Evolutionary conservation across 768 basidiomycete genomes (phyloP), one percentile per base, ranked within the genome.

Genomic region (Goffeauzyma gilvescens): DNA sequence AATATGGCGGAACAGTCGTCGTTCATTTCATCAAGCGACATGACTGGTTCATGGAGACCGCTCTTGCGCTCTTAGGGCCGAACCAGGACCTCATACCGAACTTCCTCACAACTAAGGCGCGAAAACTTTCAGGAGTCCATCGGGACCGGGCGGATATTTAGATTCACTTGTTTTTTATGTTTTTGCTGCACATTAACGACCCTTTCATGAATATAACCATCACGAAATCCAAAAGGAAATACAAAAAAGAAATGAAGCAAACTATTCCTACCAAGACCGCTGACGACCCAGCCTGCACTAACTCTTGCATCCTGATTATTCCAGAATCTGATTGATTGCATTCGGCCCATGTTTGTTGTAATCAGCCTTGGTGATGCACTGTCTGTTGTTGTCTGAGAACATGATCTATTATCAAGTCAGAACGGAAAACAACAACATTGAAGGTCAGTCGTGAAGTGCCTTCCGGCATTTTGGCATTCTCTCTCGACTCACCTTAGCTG

Each of bases 11-110:
- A 5, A 98, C 90, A 2, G 72, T 89, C 34, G 81, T 86, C 17
- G 86, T 98, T 39, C 90, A 98, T 66, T 95, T 84, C 60, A 79
- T 98, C 70, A 98, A 95, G 75, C 80, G 84, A 62, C 76, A 83
- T 50, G 80, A 82, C 67, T 98, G 90, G 90, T 95, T 81, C 66
- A 63, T 87, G 52, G 90, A 98, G 67, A 83, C 89, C 5, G 83
- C 85, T 9, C 66, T 86, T 9, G 86, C 85, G 14, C 68, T 98
- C 20, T 68, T 95, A 22, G 83, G 81, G 2, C 21, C 25, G 6
- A 32, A 25, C 14, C 20, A 41, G 26, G 22, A 28, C 37, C n/a
- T n/a, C n/a, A n/a, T n/a, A n/a, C n/a, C n/a, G n/a, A n/a, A n/a
- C n/a, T n/a, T n/a, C n/a, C n/a, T n/a, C n/a, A n/a, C n/a, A n/a